These are phyloP conservation scores for Boletus fagicola DNA, from an alignment of 768 basidiomycete genomes.

Conservation along the genomic window DNA sequence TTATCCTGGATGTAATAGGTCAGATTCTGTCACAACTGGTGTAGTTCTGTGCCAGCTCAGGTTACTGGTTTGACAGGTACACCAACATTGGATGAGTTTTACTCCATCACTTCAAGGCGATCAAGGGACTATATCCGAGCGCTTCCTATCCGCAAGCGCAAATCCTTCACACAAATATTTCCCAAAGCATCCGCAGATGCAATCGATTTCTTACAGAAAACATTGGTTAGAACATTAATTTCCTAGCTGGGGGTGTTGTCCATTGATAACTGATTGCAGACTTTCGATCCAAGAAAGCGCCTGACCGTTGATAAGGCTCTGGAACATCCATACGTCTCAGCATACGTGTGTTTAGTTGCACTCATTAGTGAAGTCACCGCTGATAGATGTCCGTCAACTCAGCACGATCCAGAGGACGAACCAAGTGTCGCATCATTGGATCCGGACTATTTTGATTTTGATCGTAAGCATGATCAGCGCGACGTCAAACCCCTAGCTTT, in stretches of 20 bases:
- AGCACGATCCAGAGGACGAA: conserved; percentile 91
- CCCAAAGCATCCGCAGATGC: conserved; percentile 73
- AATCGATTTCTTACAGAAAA: conserved; percentile 69
- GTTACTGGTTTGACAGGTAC: conserved; percentile 48
- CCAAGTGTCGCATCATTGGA: conserved; percentile 77
- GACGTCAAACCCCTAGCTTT: neutral
- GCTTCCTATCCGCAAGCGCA: conserved; percentile 76
- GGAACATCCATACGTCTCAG: conserved; percentile 75
- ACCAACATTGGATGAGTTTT: conserved; percentile 86
- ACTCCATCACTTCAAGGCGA: conserved; percentile 80
- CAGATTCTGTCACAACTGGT: neutral
- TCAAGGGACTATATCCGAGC: conserved; percentile 88
- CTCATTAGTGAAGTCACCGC: neutral
- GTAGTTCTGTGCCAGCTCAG: conserved; percentile 23
- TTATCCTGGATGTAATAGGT: conserved; percentile 88
- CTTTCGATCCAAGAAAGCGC: conserved; percentile 86
- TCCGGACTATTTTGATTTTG: conserved; percentile 88
- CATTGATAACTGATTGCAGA: conserved; percentile 37
- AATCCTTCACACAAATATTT: conserved; percentile 69
- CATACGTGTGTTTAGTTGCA: conserved; percentile 52
- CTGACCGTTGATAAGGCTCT: conserved; percentile 81
- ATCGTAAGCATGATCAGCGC: conserved; percentile 47
- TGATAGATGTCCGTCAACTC: conserved; percentile 9
- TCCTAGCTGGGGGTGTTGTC: conserved; percentile 29
- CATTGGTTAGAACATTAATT: conserved; percentile 45